Evolutionary conservation across 1,284 basidiomycete genomes (phyloP), one percentile per base, ranked within the genome.

Genomic region (Sphaerobolus stellatus): DNA sequence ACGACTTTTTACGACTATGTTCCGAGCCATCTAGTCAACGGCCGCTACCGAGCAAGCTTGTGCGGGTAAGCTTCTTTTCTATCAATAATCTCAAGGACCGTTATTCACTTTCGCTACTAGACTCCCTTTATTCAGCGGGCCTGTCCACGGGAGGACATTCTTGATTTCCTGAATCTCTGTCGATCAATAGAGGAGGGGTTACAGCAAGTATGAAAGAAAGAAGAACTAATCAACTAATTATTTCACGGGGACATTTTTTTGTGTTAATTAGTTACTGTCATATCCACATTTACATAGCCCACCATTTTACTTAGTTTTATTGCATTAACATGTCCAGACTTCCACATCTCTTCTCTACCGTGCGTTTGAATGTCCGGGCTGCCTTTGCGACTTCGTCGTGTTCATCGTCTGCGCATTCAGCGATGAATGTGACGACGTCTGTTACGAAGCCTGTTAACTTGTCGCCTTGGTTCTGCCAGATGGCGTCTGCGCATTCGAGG

Each of bases 401-500:
- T 54, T 89, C 89, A 63, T 93, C 90, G 67, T 93, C 90, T 7
- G 84, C 81, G 64, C 85, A 87, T 67, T 93, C 90, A 16, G 82
- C 81, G 55, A 93, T 81, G 72, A 92, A 93, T n/a, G 90, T 88
- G 28, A 85, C 77, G 24, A 88, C 90, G 66, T 93, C 90, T 5
- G 83, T 74, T 9, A 82, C 85, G 61, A 89, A 86, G 9, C 84
- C 88, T 86, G 62, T 49, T 54, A 90, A 73, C 65, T 88, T 88
- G 20, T 77, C 77, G 8, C 89, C 90, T 54, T 94, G 88, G 2
- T 76, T 71, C 49, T 79, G 79, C 97, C 96, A 99, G 44, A 98
- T 70, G 18, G 77, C 76, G 18, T 86, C 82, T 20, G 88, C 75
- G 53, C 86, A 87, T 16, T 75, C 68, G 43, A 98, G 72, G 1